Conservation (phyloP, 768 basidiomycete species). For the Suillus plorans region DNA sequence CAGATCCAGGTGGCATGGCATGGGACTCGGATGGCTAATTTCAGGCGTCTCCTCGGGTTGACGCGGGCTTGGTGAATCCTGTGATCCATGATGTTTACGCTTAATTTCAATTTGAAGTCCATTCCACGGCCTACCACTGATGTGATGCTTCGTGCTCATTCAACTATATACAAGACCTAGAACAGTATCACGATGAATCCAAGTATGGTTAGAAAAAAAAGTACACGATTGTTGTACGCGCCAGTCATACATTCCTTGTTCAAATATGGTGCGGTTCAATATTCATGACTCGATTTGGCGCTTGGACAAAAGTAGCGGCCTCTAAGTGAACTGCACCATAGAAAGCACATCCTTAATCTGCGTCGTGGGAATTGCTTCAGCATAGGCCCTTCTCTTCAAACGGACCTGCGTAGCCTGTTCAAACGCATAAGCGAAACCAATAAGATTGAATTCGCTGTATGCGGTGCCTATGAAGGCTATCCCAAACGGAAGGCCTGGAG, state of each 20-base stretch:
- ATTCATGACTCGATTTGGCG: too few relatives aligned
- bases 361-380: constrained; percentile 55
- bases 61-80: background rate
- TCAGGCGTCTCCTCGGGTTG: background rate
- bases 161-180: background rate
- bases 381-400: constrained; percentile 45
- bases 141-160: background rate
- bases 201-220: background rate
- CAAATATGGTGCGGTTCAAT: too few relatives aligned
- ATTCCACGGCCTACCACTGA: background rate
- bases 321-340: too few relatives aligned
- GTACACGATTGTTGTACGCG: too few relatives aligned
- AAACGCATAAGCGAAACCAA: constrained; percentile 61
- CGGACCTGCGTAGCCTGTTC: constrained; percentile 63
- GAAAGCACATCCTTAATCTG: constrained; percentile 40
- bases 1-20: background rate
- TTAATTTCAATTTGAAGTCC: background rate
- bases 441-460: constrained; percentile 57
- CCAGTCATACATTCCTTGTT: background rate
- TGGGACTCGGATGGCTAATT: background rate
- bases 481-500: constrained; percentile 58
- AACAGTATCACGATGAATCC: background rate
- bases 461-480: constrained; percentile 62
- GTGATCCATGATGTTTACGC: background rate
- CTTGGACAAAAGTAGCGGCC: too few relatives aligned